A percentile compares a stretch with the other conserved stretches of the same genome.
phyloP scores from a whole-genome alignment of 2,329 filamentous ascomycete genomes.

The Esteya vermicola region DNA sequence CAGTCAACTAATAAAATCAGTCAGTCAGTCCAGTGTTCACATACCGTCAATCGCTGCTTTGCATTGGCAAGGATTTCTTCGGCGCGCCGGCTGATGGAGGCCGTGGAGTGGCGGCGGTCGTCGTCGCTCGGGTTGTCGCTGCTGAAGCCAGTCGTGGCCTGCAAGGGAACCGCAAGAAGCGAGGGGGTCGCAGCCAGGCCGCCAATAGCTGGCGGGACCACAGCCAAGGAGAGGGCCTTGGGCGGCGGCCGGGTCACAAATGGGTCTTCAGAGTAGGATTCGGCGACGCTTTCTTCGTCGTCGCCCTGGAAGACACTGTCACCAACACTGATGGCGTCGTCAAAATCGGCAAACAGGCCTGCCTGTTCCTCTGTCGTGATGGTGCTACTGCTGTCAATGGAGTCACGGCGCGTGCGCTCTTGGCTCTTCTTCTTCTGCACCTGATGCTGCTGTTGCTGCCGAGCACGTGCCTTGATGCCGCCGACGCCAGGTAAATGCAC shows the following conservation, averaged over 20 bases:
- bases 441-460: slow-evolving; percentile 16
- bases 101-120: slow-evolving; percentile 19
- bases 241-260: slow-evolving; percentile 16
- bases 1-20: no score
- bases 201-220: no score
- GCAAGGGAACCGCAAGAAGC: slow-evolving; percentile 9
- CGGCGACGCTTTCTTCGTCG: slow-evolving; percentile 51
- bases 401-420: slow-evolving; percentile 34
- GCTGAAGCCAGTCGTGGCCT: slow-evolving; percentile 8
- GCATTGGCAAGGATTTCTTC: slow-evolving; percentile 88
- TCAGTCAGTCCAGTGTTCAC: slow-evolving; percentile 16
- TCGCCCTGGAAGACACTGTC: slow-evolving; percentile 54
- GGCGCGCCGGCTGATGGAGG: slow-evolving; percentile 62
- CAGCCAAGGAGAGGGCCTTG: neutral
- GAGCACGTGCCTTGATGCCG: slow-evolving; percentile 29
- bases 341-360: slow-evolving; percentile 43
- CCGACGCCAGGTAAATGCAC: no score
- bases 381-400: slow-evolving; percentile 47
- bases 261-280: slow-evolving; percentile 36
- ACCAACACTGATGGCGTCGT: slow-evolving; percentile 46
- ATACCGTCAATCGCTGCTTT: slow-evolving; percentile 73
- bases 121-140: slow-evolving; percentile 26
- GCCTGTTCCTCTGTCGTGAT: slow-evolving; percentile 36
- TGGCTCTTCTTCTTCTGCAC: slow-evolving; percentile 15
- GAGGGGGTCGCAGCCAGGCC: neutral